These are phyloP conservation scores for Carex parvula DNA, from an alignment of 176 grass and related monocot genomes.

Conservation along the genomic window DNA sequence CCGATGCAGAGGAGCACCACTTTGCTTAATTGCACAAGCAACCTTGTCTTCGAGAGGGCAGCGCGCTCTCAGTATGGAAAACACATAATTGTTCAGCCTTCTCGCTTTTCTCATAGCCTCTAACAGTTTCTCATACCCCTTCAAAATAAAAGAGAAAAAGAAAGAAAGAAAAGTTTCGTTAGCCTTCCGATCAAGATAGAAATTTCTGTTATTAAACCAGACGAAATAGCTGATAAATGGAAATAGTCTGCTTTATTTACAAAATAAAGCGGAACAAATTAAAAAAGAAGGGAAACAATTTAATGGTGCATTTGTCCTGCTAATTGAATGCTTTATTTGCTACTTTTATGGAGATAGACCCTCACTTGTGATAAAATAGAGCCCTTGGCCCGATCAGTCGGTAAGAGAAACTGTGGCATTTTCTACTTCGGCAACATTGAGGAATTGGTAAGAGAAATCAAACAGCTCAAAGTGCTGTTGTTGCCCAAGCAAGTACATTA, in stretches of 20 bases:
- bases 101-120: constrained; percentile 97
- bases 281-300: neutral
- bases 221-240: neutral
- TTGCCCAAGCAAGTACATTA: constrained; percentile 95
- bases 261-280: neutral
- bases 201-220: neutral
- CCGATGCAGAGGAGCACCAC: constrained; percentile 83
- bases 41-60: constrained; percentile 96
- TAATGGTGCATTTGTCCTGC: neutral
- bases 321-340: neutral
- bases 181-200: neutral
- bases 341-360: neutral
- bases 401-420: constrained; percentile 41
- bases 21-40: constrained; percentile 92
- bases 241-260: neutral
- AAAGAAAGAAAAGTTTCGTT: neutral
- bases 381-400: constrained; percentile 57
- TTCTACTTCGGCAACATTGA: constrained; percentile 96
- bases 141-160: constrained; percentile 11
- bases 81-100: constrained; percentile 91
- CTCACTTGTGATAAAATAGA: constrained; percentile 70
- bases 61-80: constrained; percentile 86
- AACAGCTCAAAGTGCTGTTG: constrained; percentile 98
- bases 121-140: constrained; percentile 80
- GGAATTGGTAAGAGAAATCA: constrained; percentile 90